Base-by-base conservation (phyloP, 208 protist species). In the Trypanosoma platydactyli region DNA sequence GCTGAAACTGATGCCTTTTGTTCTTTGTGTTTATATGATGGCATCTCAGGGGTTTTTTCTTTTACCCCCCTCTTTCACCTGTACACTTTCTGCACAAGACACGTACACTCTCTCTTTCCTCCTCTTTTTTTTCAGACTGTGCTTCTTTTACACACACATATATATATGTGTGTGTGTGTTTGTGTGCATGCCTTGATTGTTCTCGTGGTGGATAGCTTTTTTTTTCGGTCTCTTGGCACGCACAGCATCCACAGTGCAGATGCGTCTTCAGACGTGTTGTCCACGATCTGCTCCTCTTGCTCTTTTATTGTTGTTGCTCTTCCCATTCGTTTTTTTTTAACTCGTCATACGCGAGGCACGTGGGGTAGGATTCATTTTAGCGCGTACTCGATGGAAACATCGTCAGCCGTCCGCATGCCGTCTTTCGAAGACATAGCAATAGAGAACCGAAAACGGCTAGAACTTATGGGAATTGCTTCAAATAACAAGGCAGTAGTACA, bases 381-480 rank as follows among this genome's bases (percentile, higher is more conserved):
- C 24, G 64, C 65, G 64, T 50, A 52, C 35, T 54, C 53, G 33
- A 70, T 55, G 38, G 57, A 70, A 48, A 60, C 48, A 18, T 22
- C 33, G 1, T 46, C 55, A 0, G 20, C 7, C 33, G 3, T 9
- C 30, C 45, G 55, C 38, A n/a, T 35, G 3, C 51, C 61, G 5
- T 77, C 76, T 12, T 80, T 94, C 61, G 73, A 82, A 33, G 75
- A 76, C 38, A 78, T 94, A 33, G 77, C 74, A 24, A 55, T 86
- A 49, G 71, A 70, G 51, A 85, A 91, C 71, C 64, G 72, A 42
- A 69, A 81, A 24, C 64, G 62, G 16, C 68, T 87, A 64, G 62
- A 68, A 57, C 42, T 68, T 18, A 59, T 81, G 9, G 75, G 70
- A n/a, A 66, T 83, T 24, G 44, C 64, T 15, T 49, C 64, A 38